These are phyloP conservation scores for Trebouxia gelatinosa DNA, from an alignment of 163 green algal genomes.

Conservation along the genomic window DNA sequence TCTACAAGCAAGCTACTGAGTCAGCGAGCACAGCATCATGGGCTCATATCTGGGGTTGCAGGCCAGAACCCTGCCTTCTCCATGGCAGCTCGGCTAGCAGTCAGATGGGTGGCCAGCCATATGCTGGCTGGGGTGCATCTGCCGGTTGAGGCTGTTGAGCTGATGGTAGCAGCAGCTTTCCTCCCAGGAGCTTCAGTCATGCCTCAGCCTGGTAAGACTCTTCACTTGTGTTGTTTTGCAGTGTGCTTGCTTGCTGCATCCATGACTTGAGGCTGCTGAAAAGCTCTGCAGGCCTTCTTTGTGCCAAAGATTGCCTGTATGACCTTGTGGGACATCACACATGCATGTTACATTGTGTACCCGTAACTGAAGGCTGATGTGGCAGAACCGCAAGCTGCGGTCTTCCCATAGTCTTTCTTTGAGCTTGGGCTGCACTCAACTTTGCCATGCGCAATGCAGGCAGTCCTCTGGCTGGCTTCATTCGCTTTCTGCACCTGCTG, in stretches of 20 bases:
- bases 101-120: conserved; percentile 70
- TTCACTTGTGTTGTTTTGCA: too few relatives aligned
- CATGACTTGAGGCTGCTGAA: too few relatives aligned
- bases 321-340: too few relatives aligned
- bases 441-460: conserved; percentile 10
- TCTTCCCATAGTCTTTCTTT: too few relatives aligned
- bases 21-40: conserved; percentile 59
- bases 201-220: background rate
- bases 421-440: background rate
- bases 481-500: conserved; percentile 75
- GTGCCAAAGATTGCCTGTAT: too few relatives aligned
- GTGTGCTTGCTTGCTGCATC: too few relatives aligned
- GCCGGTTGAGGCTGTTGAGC: conserved; percentile 65
- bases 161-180: conserved; percentile 66
- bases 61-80: conserved; percentile 61
- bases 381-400: too few relatives aligned
- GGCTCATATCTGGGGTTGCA: conserved; percentile 47
- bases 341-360: too few relatives aligned
- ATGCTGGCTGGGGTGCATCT: conserved; percentile 65
- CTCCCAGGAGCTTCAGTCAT: conserved; percentile 17
- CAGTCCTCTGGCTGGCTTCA: conserved; percentile 53
- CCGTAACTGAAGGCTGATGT: too few relatives aligned
- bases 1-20: conserved; percentile 15
- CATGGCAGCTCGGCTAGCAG: conserved; percentile 53
- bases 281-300: too few relatives aligned